Conservation (phyloP, 768 basidiomycete genomes). For the Polyporus arcularius region DNA sequence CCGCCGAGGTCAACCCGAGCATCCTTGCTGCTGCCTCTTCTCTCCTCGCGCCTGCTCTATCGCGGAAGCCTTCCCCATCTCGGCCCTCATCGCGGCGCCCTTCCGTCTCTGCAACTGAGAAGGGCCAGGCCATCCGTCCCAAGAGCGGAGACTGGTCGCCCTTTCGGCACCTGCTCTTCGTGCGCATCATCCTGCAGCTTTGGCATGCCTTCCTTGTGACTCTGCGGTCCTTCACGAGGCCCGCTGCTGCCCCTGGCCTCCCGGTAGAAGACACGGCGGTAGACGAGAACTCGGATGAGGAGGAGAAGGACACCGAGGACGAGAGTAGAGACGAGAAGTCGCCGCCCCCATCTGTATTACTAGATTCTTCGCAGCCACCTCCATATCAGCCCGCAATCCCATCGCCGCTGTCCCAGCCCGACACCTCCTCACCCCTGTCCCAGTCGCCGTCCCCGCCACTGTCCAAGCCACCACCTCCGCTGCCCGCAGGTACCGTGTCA, state of each 20-base stretch:
- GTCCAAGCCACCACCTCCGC: constrained; percentile 12
- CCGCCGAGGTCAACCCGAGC: constrained; percentile 45
- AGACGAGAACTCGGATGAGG: constrained; percentile 33
- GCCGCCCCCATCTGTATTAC: constrained; percentile 23
- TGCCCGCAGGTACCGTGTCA: constrained; percentile 25
- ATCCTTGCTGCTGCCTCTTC: constrained; percentile 13
- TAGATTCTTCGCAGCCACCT: constrained; percentile 26
- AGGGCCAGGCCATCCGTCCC: constrained; percentile 23
- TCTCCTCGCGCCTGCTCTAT: constrained; percentile 11
- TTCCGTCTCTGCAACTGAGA: constrained; percentile 29
- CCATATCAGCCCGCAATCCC: constrained; percentile 27
- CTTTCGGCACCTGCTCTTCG: constrained; percentile 61
- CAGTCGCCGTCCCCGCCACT: constrained; percentile 12
- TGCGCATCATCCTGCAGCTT: constrained; percentile 65
- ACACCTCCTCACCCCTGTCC: constrained; percentile 5
- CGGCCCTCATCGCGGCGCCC: constrained; percentile 24
- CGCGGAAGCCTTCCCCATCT: constrained; percentile 15
- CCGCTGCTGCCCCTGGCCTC: constrained; percentile 19
- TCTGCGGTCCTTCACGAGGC: constrained; percentile 48
- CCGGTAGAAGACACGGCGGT: constrained; percentile 26
- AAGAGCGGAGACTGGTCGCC: constrained; percentile 14
- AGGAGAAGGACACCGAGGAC: constrained; percentile 38
- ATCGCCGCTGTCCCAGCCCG: constrained; percentile 21
- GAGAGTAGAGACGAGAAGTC: constrained; percentile 34
- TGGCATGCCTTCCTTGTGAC: constrained; percentile 70